These are phyloP conservation scores for Blastobotrys buckinghamii DNA, from an alignment of 1,139 yeast species.

Conservation along the genomic window DNA sequence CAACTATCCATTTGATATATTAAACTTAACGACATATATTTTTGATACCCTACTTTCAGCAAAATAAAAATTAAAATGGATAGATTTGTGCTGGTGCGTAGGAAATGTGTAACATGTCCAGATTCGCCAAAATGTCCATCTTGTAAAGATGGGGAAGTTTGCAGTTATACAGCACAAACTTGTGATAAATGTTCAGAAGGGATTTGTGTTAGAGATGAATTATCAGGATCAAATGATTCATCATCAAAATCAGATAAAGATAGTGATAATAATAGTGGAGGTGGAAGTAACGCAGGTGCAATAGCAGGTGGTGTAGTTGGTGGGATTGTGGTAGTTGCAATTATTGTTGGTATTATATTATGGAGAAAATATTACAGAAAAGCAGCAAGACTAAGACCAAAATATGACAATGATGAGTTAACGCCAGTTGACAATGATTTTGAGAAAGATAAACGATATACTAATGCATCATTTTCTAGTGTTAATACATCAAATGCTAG, in stretches of 20 bases:
- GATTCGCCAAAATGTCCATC: constrained; percentile 24
- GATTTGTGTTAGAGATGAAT: constrained; percentile 18
- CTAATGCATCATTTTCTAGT: constrained; percentile 23
- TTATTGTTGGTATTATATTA: constrained; percentile 23
- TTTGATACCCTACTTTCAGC: no score
- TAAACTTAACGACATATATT: no score
- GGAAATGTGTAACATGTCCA: constrained; percentile 22
- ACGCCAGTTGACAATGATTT: constrained; percentile 17
- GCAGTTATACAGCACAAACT: constrained; percentile 29
- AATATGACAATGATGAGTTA: constrained; percentile 14
- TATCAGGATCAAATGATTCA: constrained; percentile 9
- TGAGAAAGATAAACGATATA: constrained; percentile 18
- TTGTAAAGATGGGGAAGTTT: constrained; percentile 26
- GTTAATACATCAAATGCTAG: constrained; percentile 43
- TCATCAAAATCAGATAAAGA: background rate
- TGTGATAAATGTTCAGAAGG: constrained; percentile 29
- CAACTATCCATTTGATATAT: no score
- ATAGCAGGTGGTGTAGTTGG: constrained; percentile 38
- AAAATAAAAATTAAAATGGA: background rate
- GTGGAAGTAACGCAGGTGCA: constrained; percentile 28
- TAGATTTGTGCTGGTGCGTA: background rate
- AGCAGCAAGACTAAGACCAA: constrained; percentile 16
- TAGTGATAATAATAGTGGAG: background rate
- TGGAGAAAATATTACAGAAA: constrained; percentile 28
- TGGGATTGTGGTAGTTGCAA: constrained; percentile 29